Evolutionary conservation across 805 yeast species (phyloP), one percentile per base, ranked within the genome.

Genomic region (Myxozyma nipponensis): DNA sequence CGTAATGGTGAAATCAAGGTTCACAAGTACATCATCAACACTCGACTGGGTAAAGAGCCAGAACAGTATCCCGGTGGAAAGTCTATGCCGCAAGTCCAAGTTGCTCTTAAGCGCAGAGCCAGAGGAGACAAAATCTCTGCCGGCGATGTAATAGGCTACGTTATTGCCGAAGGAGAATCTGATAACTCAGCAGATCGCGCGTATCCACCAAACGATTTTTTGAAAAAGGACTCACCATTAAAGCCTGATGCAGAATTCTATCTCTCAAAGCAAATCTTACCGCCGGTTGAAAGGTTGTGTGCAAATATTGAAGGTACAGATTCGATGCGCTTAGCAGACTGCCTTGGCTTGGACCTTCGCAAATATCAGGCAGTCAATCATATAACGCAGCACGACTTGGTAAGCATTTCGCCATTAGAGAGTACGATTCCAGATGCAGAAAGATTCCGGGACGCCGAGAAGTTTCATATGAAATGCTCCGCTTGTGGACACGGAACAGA

Each of bases 41-140:
- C 93, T n/a, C 82, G 79, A 62, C 73, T 93, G 39, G 85, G 96
- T 1, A 93, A 91, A 64, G 96, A 89, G 60, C 97, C 98, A 3
- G 72, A 72, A 26, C 82, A 81, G 44, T 93, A 93, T 66, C 89
- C 91, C 1, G 82, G 81, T 57, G 90, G 85, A 22, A 85, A 85
- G 57, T 77, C 79, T 39, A 81, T 84, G 81, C 93, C 96, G 49
- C 72, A 77, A 3, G 96, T 93, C 15, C 93, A 84, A 65, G 96
- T 89, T 34, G 99, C 98, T 0, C 71, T 87, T 52, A 76, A 93
- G 60, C 74, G 87, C 68, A 72, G 86, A 58, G 78, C 77, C n/a
- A 83, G 81, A 53, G 97, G 98, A 32, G 90, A 89, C 62, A 83
- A 85, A 34, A 78, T 93, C 44, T 83, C 82, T 57, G 95, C 95